Percentiles rank a stretch among this genome's conserved stretches.
These are phyloP conservation scores for Antitrichia curtipendula DNA, from an alignment of 225 moss, liverwort and hornwort species.

Conservation along the genomic window DNA sequence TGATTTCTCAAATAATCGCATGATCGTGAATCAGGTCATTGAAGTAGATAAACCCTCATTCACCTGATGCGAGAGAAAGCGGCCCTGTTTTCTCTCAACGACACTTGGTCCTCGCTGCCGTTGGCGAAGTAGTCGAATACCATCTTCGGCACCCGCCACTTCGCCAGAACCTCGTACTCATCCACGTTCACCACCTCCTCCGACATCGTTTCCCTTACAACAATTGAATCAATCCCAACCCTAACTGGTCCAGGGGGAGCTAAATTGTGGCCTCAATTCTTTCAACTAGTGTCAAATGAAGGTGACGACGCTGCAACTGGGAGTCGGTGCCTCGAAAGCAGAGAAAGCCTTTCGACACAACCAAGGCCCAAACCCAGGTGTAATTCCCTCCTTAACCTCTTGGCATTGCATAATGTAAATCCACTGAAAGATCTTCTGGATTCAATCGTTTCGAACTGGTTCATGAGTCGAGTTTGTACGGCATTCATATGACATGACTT, in stretches of 20 bases:
- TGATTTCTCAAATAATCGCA: background rate
- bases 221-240: background rate
- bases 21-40: background rate
- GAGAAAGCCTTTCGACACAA: background rate
- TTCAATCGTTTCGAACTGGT: background rate
- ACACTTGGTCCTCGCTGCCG: constrained; percentile 80
- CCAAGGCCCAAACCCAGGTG: background rate
- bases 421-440: background rate
- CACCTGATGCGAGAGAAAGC: constrained; percentile 70
- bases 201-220: constrained; percentile 4
- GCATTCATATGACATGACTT: background rate
- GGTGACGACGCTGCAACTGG: background rate
- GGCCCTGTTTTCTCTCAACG: constrained; percentile 58
- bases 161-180: constrained; percentile 71
- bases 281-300: background rate
- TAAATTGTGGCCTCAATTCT: background rate
- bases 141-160: constrained; percentile 77
- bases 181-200: constrained; percentile 44
- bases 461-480: background rate
- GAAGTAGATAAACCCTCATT: background rate
- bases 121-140: constrained; percentile 65
- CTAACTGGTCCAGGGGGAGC: background rate
- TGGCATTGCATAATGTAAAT: background rate
- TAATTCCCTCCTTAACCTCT: background rate
- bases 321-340: background rate